These are phyloP conservation scores for Pittosporum tobira DNA, from an alignment of 129 eudicot genomes.

Conservation along the genomic window DNA sequence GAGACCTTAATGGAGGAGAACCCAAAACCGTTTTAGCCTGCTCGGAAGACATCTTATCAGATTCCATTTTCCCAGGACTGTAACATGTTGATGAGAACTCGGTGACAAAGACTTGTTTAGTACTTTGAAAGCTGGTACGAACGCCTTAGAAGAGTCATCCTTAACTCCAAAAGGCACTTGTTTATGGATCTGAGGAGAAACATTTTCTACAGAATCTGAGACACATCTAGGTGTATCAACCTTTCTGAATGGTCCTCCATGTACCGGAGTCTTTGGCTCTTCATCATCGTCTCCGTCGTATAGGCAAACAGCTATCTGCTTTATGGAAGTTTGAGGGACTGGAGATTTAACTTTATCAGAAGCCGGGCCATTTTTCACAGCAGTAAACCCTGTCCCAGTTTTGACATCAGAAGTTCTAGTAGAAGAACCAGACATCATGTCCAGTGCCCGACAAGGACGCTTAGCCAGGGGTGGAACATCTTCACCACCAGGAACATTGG, in stretches of 20 bases:
- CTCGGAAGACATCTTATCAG: constrained; percentile 31
- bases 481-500: constrained; percentile 38
- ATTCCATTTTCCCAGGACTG: constrained; percentile 31
- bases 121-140: constrained; percentile 17
- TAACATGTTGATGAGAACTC: constrained; percentile 27
- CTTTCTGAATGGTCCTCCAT: constrained; percentile 47
- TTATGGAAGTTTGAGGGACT: constrained; percentile 27
- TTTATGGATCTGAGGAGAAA: constrained; percentile 14
- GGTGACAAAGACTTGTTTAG: constrained; percentile 17
- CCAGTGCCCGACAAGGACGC: constrained; percentile 39
- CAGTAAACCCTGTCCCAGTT: constrained; percentile 21
- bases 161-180: constrained; percentile 17
- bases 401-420: constrained; percentile 26
- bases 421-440: constrained; percentile 29
- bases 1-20: constrained; percentile 60
- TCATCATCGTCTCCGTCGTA: constrained; percentile 59
- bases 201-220: constrained; percentile 25
- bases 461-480: constrained; percentile 47
- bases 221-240: constrained; percentile 23
- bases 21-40: constrained; percentile 23
- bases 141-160: constrained; percentile 21
- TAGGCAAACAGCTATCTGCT: constrained; percentile 78
- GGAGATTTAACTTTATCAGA: constrained; percentile 31
- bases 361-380: constrained; percentile 24
- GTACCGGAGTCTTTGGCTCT: constrained; percentile 83